Evolutionary conservation across 2,329 filamentous ascomycete genomes (phyloP).

Genomic region (Mycosphaerella sp.): DNA sequence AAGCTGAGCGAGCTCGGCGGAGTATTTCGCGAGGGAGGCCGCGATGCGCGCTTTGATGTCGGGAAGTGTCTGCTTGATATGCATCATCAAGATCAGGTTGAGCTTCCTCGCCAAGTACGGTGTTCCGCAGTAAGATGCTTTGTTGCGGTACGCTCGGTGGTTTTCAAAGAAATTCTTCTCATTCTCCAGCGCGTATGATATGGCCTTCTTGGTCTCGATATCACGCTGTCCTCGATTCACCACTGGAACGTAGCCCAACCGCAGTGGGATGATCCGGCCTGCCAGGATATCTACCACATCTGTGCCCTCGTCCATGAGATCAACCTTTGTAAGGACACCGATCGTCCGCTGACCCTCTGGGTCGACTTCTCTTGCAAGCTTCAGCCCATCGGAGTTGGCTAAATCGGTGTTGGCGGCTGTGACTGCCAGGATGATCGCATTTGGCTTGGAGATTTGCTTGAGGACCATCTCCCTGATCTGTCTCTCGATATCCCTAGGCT

Average conservation of each 20-base stretch:
- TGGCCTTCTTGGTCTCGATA: slow-evolving; percentile 96
- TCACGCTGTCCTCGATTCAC: slow-evolving; percentile 97
- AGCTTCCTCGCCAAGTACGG: slow-evolving; percentile 94
- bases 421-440: slow-evolving; percentile 94
- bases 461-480: slow-evolving; percentile 98
- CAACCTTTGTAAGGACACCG: slow-evolving; percentile 96
- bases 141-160: slow-evolving; percentile 97
- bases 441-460: slow-evolving; percentile 97
- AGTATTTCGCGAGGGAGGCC: slow-evolving; percentile 90
- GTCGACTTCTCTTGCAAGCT: slow-evolving; percentile 93
- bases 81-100: slow-evolving; percentile 99
- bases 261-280: slow-evolving; percentile 90
- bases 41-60: slow-evolving; percentile 97
- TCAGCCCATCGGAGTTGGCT: slow-evolving; percentile 96
- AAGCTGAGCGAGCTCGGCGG: slow-evolving; percentile 68
- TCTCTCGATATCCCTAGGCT: slow-evolving; percentile 91
- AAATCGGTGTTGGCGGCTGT: slow-evolving; percentile 96
- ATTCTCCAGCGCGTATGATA: slow-evolving; percentile 80
- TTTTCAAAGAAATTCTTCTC: slow-evolving; percentile 98
- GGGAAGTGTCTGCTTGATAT: slow-evolving; percentile 98
- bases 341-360: slow-evolving; percentile 97
- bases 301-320: slow-evolving; percentile 97
- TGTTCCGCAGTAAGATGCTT: slow-evolving; percentile 96
- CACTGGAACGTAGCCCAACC: slow-evolving; percentile 92
- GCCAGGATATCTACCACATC: slow-evolving; percentile 98